Conservation (phyloP, 257 asterid species). For the Apocynum venetum region DNA sequence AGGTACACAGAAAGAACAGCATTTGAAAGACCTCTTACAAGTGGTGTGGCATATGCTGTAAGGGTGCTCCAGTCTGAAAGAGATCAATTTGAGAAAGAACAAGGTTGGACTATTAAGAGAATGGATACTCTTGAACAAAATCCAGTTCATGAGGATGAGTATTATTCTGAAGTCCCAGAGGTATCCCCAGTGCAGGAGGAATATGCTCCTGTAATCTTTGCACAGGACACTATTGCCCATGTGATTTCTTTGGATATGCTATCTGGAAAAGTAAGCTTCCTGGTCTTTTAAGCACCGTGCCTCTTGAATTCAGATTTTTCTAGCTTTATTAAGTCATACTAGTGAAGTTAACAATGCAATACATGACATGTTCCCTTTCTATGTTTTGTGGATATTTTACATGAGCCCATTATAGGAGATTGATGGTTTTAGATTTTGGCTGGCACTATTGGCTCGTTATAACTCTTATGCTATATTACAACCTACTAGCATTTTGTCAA, state of each 20-base stretch:
- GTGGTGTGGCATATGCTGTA: slow-evolving; percentile 98
- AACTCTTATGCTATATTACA: background rate
- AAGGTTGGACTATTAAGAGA: slow-evolving; percentile 88
- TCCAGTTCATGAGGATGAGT: slow-evolving; percentile 90
- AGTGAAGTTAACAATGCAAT: background rate
- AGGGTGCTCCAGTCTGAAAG: slow-evolving; percentile 82
- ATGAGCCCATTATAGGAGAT: background rate
- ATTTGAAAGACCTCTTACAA: slow-evolving; percentile 95
- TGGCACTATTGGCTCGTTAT: background rate
- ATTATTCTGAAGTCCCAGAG: slow-evolving; percentile 61
- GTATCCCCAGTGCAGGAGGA: slow-evolving; percentile 86
- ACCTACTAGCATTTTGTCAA: background rate
- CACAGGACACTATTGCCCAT: slow-evolving; percentile 95
- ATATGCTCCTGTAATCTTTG: slow-evolving; percentile 95
- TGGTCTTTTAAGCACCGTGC: background rate
- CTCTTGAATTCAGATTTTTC: slow-evolving; percentile 4
- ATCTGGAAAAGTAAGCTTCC: slow-evolving; percentile 77
- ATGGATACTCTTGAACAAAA: slow-evolving; percentile 75
- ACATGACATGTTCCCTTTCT: background rate
- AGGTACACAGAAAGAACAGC: slow-evolving; percentile 84
- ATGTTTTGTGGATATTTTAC: background rate
- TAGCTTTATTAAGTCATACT: background rate
- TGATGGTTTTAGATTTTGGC: background rate
- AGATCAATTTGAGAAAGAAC: slow-evolving; percentile 72
- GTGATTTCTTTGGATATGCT: slow-evolving; percentile 90